Evolutionary conservation across 805 yeast species (phyloP).

Genomic region (Isabelozyma heimii): DNA sequence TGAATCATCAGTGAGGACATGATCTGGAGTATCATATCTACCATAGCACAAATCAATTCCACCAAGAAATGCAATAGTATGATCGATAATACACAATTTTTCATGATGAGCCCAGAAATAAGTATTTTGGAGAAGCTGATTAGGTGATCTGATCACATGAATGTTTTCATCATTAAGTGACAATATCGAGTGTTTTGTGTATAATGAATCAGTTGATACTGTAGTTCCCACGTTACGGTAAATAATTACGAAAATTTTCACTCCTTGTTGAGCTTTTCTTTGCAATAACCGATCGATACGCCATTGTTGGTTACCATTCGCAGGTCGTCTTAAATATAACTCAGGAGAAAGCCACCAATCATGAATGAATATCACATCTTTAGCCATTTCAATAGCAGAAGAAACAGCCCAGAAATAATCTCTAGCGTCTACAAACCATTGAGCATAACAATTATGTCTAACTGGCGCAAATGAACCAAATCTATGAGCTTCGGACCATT

Average conservation of each 20-base stretch:
- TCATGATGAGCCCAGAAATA: conserved; percentile 99
- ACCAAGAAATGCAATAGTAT: conserved; percentile 85
- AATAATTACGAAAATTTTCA: conserved; percentile 85
- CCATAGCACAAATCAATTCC: conserved; percentile 97
- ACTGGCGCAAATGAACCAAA: conserved; percentile 94
- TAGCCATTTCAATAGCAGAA: conserved; percentile 88
- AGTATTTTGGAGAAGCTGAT: conserved; percentile 88
- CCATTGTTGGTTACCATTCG: conserved; percentile 92
- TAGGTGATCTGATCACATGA: conserved; percentile 91
- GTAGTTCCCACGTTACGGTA: conserved; percentile 93
- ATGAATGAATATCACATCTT: conserved; percentile 88
- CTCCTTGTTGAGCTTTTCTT: conserved; percentile 91
- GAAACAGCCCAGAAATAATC: conserved; percentile 97
- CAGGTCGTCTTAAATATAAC: conserved; percentile 87
- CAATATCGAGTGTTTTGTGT: conserved; percentile 90
- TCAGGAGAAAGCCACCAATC: conserved; percentile 99
- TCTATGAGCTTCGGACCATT: conserved; percentile 73
- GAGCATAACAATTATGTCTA: conserved; percentile 80
- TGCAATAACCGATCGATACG: conserved; percentile 85
- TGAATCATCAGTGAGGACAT: conserved; percentile 77
- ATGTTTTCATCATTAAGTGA: conserved; percentile 78
- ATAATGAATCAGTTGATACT: conserved; percentile 88
- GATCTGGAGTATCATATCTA: conserved; percentile 95
- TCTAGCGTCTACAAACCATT: conserved; percentile 95
- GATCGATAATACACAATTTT: conserved; percentile 82